Evolutionary conservation across 176 grass and related monocot genomes (phyloP).

Genomic region (Ampelocalamus luodianensis): DNA sequence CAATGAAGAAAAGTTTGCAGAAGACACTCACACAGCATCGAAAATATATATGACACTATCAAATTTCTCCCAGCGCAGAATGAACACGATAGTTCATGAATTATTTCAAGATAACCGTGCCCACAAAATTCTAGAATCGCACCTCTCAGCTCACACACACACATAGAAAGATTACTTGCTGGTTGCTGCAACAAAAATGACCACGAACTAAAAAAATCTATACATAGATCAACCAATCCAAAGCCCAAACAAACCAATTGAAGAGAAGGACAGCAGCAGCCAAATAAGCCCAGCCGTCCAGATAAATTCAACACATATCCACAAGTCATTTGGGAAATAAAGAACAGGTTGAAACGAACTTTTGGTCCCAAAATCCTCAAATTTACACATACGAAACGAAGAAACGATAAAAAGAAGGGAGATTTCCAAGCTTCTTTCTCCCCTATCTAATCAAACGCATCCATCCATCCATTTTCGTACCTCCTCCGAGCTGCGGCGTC

Average conservation of each 20-base stretch:
- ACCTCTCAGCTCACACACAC: not conserved
- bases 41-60: not conserved
- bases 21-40: not conserved
- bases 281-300: not conserved
- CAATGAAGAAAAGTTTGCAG: not conserved
- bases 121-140: not conserved
- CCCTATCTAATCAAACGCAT: not conserved
- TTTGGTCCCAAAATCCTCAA: not conserved
- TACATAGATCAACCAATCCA: not conserved
- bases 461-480: conserved; percentile 24
- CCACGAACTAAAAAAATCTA: not conserved
- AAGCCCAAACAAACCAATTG: not conserved
- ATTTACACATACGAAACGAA: not conserved
- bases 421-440: not conserved
- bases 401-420: conserved; percentile 24
- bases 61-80: not conserved
- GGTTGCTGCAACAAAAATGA: not conserved
- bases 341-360: not conserved
- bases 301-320: not conserved
- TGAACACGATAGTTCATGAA: not conserved
- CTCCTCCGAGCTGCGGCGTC: conserved; percentile 14
- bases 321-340: not conserved
- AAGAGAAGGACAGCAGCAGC: not conserved
- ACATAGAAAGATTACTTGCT: not conserved
- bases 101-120: not conserved